Conservation (phyloP, 2,329 filamentous ascomycete species). For the Trichoderma aggressivum region DNA sequence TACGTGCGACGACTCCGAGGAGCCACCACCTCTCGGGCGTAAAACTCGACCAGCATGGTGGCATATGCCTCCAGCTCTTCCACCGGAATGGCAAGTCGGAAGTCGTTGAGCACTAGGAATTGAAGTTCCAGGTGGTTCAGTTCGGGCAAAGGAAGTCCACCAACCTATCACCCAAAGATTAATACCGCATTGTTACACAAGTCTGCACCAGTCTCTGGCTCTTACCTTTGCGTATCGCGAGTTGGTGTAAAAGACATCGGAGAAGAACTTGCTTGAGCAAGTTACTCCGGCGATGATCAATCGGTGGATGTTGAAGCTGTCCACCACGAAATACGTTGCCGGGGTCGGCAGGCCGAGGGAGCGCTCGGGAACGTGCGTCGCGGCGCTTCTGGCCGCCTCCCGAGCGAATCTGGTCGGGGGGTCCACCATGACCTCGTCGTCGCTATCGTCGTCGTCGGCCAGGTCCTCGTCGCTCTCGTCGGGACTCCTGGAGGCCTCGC, state of each 20-base stretch:
- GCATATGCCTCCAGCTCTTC: conserved; percentile 97
- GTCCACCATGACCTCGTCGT: conserved; percentile 34
- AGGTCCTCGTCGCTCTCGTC: conserved; percentile 51
- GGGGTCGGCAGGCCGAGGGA: conserved; percentile 25
- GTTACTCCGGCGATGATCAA: conserved; percentile 96
- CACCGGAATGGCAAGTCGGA: conserved; percentile 85
- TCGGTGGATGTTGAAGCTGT: conserved; percentile 98
- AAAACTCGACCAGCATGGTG: conserved; percentile 98
- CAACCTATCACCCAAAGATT: conserved; percentile 60
- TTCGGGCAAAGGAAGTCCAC: conserved; percentile 84
- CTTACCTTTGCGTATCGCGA: conserved; percentile 96
- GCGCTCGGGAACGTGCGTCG: conserved; percentile 21
- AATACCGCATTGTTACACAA: conserved; percentile 4
- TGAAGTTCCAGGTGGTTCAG: conserved; percentile 95
- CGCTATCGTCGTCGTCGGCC: conserved; percentile 45
- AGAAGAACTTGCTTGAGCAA: conserved; percentile 99
- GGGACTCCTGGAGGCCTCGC: conserved; percentile 28
- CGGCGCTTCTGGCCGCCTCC: not conserved
- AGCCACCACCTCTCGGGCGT: conserved; percentile 78
- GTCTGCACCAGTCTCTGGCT: conserved; percentile 16
- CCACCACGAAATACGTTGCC: conserved; percentile 80
- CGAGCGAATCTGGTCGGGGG: conserved; percentile 27
- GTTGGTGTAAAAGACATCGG: conserved; percentile 97
- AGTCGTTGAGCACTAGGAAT: conserved; percentile 93
- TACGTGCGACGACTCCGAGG: conserved; percentile 1